These are phyloP conservation scores for Ophiostoma triangulosporum DNA, from an alignment of 2,329 filamentous ascomycete genomes.

Conservation along the genomic window DNA sequence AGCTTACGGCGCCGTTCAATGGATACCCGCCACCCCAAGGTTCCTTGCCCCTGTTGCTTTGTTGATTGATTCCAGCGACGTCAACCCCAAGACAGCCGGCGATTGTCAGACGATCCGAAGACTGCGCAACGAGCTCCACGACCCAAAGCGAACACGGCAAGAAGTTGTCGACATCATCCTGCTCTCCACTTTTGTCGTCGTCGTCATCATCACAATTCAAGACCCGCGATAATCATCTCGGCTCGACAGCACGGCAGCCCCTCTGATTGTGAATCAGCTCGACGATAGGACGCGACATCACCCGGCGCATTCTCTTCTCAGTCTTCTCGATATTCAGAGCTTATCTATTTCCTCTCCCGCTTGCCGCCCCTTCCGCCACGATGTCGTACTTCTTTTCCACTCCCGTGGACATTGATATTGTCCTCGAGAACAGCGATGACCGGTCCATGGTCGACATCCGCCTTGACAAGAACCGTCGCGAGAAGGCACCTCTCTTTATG, in stretches of 20 bases:
- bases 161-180: not conserved
- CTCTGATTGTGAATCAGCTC: not conserved
- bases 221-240: slow-evolving; percentile 1
- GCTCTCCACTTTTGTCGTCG: not conserved
- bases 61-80: not conserved
- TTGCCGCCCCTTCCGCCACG: slow-evolving; percentile 15
- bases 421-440: slow-evolving; percentile 89
- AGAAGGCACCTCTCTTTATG: slow-evolving; percentile 94
- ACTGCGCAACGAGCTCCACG: not conserved
- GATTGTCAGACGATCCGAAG: not conserved
- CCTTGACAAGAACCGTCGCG: slow-evolving; percentile 93
- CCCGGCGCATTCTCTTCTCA: not conserved
- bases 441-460: slow-evolving; percentile 94
- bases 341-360: no score
- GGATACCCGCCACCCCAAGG: not conserved
- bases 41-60: not conserved
- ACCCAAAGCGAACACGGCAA: not conserved
- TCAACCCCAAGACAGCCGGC: not conserved
- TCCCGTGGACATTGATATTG: slow-evolving; percentile 96
- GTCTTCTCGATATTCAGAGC: no score
- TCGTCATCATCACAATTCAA: not conserved
- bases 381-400: slow-evolving; percentile 99
- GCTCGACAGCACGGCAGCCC: not conserved
- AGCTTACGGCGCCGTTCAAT: slow-evolving; percentile 5
- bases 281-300: not conserved